phyloP scores from a whole-genome alignment of 345 rosid genomes.

The Lenwebbia sp. region DNA sequence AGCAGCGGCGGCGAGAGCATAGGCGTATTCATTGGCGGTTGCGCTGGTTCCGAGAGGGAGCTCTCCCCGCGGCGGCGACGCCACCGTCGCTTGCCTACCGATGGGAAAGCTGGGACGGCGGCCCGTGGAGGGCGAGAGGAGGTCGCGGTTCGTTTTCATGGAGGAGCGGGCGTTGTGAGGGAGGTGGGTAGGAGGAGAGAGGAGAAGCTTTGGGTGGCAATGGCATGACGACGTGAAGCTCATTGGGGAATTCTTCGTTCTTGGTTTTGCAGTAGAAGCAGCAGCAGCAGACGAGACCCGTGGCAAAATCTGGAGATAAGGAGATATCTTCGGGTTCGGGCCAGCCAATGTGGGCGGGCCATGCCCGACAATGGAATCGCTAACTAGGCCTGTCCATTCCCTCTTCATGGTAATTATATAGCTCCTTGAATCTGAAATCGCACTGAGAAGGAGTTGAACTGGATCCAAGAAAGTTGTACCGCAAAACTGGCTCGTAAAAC shows the following conservation, averaged over 20 bases:
- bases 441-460: not conserved
- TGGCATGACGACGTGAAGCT: not conserved
- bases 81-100: not conserved
- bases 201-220: not conserved
- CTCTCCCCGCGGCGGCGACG: not conserved
- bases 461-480: too few species aligned
- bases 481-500: too few species aligned
- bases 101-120: not conserved
- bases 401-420: not conserved
- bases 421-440: not conserved
- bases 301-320: not conserved
- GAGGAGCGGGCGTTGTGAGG: not conserved
- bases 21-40: not conserved
- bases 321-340: not conserved
- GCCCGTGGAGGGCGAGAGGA: not conserved
- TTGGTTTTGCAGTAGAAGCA: not conserved
- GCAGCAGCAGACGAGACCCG: not conserved
- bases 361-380: not conserved
- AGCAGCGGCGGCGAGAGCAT: slow-evolving; percentile 12
- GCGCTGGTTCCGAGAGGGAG: slow-evolving; percentile 3
- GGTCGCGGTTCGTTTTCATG: not conserved
- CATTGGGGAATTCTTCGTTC: not conserved
- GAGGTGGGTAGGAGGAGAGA: not conserved
- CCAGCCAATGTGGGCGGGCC: not conserved
- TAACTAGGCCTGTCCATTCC: not conserved